Conservation (phyloP, 129 eudicot species). For the Artemisia argyi region DNA sequence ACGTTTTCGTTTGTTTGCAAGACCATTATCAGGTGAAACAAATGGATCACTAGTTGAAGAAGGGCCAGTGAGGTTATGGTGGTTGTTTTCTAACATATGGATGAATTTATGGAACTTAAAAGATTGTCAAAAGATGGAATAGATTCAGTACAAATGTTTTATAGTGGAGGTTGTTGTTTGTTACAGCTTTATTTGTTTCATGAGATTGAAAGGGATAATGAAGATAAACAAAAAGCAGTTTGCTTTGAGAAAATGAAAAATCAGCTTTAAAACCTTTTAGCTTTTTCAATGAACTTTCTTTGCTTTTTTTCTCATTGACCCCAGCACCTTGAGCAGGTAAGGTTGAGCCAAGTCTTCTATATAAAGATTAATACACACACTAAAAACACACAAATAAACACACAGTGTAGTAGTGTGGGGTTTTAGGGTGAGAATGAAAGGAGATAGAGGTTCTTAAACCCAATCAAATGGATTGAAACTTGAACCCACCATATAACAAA, state of each 20-base stretch:
- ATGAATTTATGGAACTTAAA: constrained; percentile 1
- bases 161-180: constrained; percentile 40
- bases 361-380: constrained; percentile 40
- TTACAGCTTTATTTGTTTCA: constrained; percentile 48
- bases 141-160: constrained; percentile 21
- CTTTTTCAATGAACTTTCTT: constrained; percentile 69
- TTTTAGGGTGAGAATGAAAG: constrained; percentile 26
- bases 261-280: constrained; percentile 49
- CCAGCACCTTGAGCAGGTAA: constrained; percentile 70
- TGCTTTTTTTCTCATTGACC: constrained; percentile 52
- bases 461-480: constrained; percentile 45
- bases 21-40: constrained; percentile 46
- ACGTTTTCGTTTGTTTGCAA: constrained; percentile 49
- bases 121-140: constrained; percentile 12
- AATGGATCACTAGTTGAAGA: constrained; percentile 61
- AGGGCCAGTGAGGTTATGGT: constrained; percentile 27
- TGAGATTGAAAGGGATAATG: constrained; percentile 21
- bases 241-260: constrained; percentile 56
- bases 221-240: constrained; percentile 28
- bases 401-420: constrained; percentile 28
- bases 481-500: constrained; percentile 51
- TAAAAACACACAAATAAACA: constrained; percentile 19
- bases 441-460: constrained; percentile 42
- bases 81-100: constrained; percentile 56
- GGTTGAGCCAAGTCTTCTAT: constrained; percentile 61